Base-by-base conservation (phyloP, 306 rosid species). In the Vigna radiata region DNA sequence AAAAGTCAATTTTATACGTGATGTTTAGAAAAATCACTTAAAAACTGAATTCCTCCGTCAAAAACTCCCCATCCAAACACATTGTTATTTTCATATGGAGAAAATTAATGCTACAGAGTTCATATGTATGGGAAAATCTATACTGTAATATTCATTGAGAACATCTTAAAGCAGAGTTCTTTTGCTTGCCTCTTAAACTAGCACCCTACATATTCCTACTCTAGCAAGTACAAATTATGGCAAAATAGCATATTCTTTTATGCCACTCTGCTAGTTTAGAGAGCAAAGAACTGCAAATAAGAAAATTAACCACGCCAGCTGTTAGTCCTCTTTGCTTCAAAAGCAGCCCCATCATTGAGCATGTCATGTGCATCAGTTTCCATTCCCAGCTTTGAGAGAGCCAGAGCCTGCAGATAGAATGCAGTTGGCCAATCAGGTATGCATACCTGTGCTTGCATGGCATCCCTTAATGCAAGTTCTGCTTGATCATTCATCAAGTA, bases 371-470 rank as follows among this genome's bases (percentile, higher is more conserved):
- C 96, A 75, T 94, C 98, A 6, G 97, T 89, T 79, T 92, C 97
- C 98, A 94, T 94, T 83, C 98, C 97, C 17, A 94, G 92, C 91
- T 89, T 94, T 0, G 97, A 90, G 72, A 94, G 93, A 3, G 98
- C 95, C 56, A 92, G 96, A 33, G 97, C 98, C 72, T 94, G 98
- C 82, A 90, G 77, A 83, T 90, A 94, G 88, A 94, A 94, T 33
- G 97, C 91, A 15, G 98, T 92, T 47, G 98, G 97, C 98, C 98
- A 94, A 86, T 94, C 98, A 0, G 95, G 87, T 79, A 94, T 85
- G 90, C 97, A 94, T 37, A 92, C 97, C 77, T 94, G 98, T 11
- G 98, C 96, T 79, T 92, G 96, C 98, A 94, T 92, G 2, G 96
- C 98, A 4, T 94, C 98, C 67, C 96, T 83, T 70, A 94, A 77